Evolutionary conservation across 805 yeast genomes (phyloP), one percentile per base, ranked within the genome.

Genomic region (Yueomyces sp.): DNA sequence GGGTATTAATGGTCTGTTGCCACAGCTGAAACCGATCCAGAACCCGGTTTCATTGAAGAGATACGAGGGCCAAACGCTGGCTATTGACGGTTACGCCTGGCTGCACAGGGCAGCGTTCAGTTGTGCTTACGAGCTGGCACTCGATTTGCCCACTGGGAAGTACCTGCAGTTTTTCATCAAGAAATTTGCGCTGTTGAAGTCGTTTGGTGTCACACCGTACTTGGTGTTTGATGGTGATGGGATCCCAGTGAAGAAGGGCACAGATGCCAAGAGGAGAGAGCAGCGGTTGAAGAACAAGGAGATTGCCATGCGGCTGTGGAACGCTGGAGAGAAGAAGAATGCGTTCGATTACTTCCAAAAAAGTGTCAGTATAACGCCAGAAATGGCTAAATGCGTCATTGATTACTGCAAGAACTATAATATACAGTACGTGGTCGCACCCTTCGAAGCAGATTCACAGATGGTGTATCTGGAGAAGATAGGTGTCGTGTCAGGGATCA

Each of bases 41-140:
- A 71, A 72, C 43, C 69, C 72, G 0, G 70, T 74, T 2, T 63
- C 79, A 2, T 63, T 88, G 40, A 71, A 73, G 44, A 64, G 73
- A 34, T 85, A 77, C 58, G 63, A 76, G 11, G 96, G 95, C 1
- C 70, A 79, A 53, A 77, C 83, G 0, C 64, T 88, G 38, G 99
- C 95, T 0, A 80, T 92, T n/a, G 99, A 92, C 57, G 88, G 95
- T 0, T 92, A 86, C 56, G 87, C 96, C 1, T 92, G 99, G 99
- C 73, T 92, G 4, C 99, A 92, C 62, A 75, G 85, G 49, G 88
- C 92, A 4, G 79, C 85, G 3, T 73, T 80, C 42, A 67, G 85
- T 19, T 88, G 97, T 62, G 83, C 96, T 0, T 76, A 73, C 62
- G 95, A 92, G 41, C 65, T 92, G 40, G 85, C 86, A 6, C 66